These are phyloP conservation scores for Chlamydomonas applanata DNA, from an alignment of 139 green algal species.

Conservation along the genomic window DNA sequence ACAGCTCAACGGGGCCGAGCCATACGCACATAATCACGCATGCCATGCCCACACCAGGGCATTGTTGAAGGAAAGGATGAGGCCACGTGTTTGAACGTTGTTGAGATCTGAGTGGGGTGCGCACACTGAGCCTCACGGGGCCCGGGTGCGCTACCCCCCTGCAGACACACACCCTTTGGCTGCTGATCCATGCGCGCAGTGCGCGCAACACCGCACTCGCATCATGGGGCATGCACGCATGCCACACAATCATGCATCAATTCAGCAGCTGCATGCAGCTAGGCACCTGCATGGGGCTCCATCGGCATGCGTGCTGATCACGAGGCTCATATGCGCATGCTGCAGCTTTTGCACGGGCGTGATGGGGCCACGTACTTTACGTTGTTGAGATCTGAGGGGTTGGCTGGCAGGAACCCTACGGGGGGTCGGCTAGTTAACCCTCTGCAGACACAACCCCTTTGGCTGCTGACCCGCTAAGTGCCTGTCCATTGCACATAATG, in stretches of 20 bases:
- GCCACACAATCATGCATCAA: no score
- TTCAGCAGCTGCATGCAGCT: no score
- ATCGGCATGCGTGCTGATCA: no score
- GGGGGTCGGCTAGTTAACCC: not conserved
- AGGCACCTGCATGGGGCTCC: no score
- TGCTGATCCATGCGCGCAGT: constrained; percentile 3
- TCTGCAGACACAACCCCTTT: not conserved
- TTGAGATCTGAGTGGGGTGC: constrained; percentile 12
- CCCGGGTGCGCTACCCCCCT: not conserved
- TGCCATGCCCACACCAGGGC: no score
- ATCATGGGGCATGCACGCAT: no score
- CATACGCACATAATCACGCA: no score
- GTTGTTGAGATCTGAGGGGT: constrained; percentile 7
- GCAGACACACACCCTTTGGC: not conserved
- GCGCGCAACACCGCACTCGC: not conserved
- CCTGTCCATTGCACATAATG: not conserved
- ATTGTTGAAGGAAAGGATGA: constrained; percentile 15
- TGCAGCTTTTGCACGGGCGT: no score
- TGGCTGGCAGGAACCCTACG: not conserved
- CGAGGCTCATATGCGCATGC: no score
- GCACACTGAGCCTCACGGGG: not conserved
- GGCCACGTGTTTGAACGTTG: constrained; percentile 10
- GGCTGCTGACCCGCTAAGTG: constrained; percentile 5
- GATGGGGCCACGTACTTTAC: not conserved
- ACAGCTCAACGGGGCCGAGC: no score